Evolutionary conservation across 1,284 basidiomycete genomes (phyloP).

Genomic region (Hymenochaete sp.): DNA sequence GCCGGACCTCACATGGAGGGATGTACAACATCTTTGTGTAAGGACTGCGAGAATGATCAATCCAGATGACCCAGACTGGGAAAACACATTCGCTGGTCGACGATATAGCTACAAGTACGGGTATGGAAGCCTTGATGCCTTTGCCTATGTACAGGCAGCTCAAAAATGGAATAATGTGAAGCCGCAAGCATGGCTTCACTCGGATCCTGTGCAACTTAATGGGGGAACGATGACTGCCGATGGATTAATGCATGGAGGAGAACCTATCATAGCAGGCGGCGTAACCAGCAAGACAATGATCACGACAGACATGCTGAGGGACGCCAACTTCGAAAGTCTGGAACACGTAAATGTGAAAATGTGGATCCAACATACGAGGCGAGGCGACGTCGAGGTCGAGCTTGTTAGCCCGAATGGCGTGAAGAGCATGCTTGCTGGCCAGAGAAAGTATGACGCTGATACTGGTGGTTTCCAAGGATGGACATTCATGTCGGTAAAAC

Average conservation of each 20-base stretch:
- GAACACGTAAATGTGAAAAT: constrained; percentile 93
- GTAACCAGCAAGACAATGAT: constrained; percentile 61
- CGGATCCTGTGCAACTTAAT: constrained; percentile 60
- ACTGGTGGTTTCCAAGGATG: constrained; percentile 80
- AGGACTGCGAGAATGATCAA: constrained; percentile 77
- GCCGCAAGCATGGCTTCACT: constrained; percentile 87
- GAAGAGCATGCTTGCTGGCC: constrained; percentile 75
- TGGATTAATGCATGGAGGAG: constrained; percentile 51
- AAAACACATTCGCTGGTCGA: constrained; percentile 70
- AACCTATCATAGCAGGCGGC: constrained; percentile 60
- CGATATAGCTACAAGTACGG: constrained; percentile 97
- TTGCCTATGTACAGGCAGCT: constrained; percentile 74
- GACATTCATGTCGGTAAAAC: constrained; percentile 98
- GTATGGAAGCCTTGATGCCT: constrained; percentile 85
- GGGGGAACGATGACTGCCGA: constrained; percentile 52
- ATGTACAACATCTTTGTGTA: constrained; percentile 89
- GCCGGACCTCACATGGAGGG: constrained; percentile 94
- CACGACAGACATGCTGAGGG: constrained; percentile 60
- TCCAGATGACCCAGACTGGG: constrained; percentile 91
- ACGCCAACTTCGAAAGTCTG: constrained; percentile 77
- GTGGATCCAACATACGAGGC: constrained; percentile 80
- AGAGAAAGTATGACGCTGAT: constrained; percentile 63
- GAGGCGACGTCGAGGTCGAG: constrained; percentile 93
- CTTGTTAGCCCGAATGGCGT: constrained; percentile 81
- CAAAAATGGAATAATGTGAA: constrained; percentile 83